These are phyloP conservation scores for Aspergillus bertholletiae DNA, from an alignment of 495 filamentous ascomycete species.

Conservation along the genomic window DNA sequence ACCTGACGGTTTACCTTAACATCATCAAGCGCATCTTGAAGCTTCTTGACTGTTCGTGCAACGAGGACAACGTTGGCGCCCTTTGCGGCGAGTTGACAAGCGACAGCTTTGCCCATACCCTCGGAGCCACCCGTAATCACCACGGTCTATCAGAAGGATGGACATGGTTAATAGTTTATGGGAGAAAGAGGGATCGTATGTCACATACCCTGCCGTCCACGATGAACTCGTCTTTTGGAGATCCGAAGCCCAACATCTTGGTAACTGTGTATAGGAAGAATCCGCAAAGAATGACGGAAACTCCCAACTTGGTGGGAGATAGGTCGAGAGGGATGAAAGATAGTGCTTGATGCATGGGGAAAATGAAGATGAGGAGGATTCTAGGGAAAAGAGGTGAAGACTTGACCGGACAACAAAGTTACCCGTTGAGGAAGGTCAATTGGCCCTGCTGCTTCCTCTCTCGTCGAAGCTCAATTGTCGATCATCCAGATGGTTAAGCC, in stretches of 20 bases:
- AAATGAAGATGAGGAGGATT: constrained; percentile 11
- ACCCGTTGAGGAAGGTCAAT: not conserved
- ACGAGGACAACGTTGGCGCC: constrained; percentile 87
- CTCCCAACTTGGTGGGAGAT: constrained; percentile 28
- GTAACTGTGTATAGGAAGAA: constrained; percentile 38
- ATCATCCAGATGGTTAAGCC: no score
- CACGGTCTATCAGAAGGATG: constrained; percentile 55
- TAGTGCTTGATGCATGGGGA: constrained; percentile 28
- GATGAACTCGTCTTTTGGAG: constrained; percentile 73
- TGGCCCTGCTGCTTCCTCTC: no score
- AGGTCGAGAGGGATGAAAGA: constrained; percentile 21
- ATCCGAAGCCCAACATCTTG: constrained; percentile 64
- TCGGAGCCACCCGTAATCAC: constrained; percentile 90
- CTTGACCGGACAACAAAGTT: not conserved
- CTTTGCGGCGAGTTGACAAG: constrained; percentile 68
- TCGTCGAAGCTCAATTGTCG: no score
- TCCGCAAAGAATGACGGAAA: constrained; percentile 44
- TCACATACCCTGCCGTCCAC: constrained; percentile 72
- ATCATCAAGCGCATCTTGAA: constrained; percentile 65
- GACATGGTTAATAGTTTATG: constrained; percentile 10
- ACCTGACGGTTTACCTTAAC: constrained; percentile 49
- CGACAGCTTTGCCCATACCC: constrained; percentile 80
- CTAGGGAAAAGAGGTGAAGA: not conserved
- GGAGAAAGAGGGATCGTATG: not conserved
- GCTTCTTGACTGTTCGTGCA: constrained; percentile 70